These are phyloP conservation scores for Kwoniella shivajii DNA, from an alignment of 1,284 basidiomycete genomes.

Conservation along the genomic window DNA sequence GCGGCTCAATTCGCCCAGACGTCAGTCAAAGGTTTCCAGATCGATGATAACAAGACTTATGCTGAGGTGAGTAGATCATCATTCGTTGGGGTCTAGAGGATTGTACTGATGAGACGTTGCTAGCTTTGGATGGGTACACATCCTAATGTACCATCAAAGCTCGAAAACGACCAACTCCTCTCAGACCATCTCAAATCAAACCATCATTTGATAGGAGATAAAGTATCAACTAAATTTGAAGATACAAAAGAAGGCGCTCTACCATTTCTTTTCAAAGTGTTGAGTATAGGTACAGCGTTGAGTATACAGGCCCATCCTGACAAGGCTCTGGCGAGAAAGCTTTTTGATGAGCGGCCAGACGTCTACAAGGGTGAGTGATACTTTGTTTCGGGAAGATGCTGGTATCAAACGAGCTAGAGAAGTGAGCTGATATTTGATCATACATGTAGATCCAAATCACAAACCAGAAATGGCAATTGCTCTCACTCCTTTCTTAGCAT, in stretches of 20 bases:
- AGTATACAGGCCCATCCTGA: conserved; percentile 98
- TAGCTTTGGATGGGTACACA: conserved; percentile 99
- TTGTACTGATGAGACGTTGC: no score
- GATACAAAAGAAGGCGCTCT: conserved; percentile 69
- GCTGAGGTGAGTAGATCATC: conserved; percentile 64
- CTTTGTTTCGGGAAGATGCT: neutral
- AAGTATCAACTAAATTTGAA: conserved; percentile 65
- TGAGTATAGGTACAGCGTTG: conserved; percentile 90
- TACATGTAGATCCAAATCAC: conserved; percentile 40
- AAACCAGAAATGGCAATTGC: conserved; percentile 97
- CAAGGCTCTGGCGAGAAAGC: conserved; percentile 77
- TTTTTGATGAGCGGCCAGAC: conserved; percentile 74
- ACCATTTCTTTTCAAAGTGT: conserved; percentile 91
- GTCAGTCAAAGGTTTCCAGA: conserved; percentile 57
- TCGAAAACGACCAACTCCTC: conserved; percentile 59
- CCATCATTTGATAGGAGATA: conserved; percentile 64
- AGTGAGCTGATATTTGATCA: neutral
- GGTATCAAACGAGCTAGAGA: neutral
- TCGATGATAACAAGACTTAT: conserved; percentile 63
- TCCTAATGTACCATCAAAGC: conserved; percentile 61
- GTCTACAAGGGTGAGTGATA: conserved; percentile 78
- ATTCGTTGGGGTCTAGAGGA: no score
- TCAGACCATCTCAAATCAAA: conserved; percentile 66
- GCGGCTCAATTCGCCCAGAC: conserved; percentile 59
- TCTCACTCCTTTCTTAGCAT: conserved; percentile 82